Percentiles rank a stretch among this genome's conserved stretches.
These are phyloP conservation scores for Abortiporus biennis DNA, from an alignment of 1,284 basidiomycete species.

Conservation along the genomic window DNA sequence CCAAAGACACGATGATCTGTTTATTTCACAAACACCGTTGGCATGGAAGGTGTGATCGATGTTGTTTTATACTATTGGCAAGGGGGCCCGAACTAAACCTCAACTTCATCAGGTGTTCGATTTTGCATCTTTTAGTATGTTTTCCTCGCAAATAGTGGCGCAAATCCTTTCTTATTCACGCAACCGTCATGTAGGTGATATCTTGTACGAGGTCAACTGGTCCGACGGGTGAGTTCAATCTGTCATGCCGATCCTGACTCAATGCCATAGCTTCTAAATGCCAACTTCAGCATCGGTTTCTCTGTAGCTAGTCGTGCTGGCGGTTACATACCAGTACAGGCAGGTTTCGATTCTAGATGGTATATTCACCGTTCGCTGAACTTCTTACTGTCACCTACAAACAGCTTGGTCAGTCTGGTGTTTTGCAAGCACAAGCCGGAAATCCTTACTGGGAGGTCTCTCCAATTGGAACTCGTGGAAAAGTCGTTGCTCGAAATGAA, in stretches of 20 bases:
- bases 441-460: slow-evolving; percentile 1
- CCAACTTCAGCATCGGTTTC: slow-evolving; percentile 4
- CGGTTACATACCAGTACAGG: slow-evolving; percentile 1
- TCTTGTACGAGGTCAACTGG: slow-evolving; percentile 1
- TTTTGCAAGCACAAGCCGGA: slow-evolving; percentile 1
- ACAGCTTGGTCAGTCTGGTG: slow-evolving; percentile 5
- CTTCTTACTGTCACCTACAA: too few species aligned
- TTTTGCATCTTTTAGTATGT: slow-evolving; percentile 5
- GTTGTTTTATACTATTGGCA: background rate
- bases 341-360: background rate
- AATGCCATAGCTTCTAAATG: background rate
- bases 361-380: background rate
- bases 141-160: background rate
- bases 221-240: slow-evolving; percentile 3
- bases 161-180: background rate
- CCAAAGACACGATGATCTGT: slow-evolving; percentile 5
- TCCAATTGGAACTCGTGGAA: slow-evolving; percentile 1
- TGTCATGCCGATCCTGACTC: background rate
- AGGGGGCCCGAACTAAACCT: too few species aligned
- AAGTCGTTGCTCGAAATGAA: slow-evolving; percentile 7
- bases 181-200: slow-evolving; percentile 2
- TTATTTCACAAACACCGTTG: slow-evolving; percentile 6
- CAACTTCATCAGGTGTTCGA: slow-evolving; percentile 5
- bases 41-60: slow-evolving; percentile 6
- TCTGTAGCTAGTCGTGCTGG: slow-evolving; percentile 2